These are phyloP conservation scores for Acanthamoeba triangularis DNA, from an alignment of 208 protist species.

Conservation along the genomic window DNA sequence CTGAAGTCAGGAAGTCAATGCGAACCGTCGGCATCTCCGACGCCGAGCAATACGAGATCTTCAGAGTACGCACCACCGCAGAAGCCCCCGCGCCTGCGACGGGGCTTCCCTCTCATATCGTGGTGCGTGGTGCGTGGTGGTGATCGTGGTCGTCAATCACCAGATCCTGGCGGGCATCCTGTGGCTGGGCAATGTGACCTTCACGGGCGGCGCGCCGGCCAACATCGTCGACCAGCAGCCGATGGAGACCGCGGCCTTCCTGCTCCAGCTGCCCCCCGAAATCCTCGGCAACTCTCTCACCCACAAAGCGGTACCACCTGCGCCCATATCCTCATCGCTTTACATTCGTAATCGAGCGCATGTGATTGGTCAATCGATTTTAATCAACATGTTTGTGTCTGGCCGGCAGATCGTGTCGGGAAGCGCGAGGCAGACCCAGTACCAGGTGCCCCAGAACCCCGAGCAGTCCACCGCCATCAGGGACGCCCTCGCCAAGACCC, in stretches of 20 bases:
- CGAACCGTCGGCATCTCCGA: constrained; percentile 73
- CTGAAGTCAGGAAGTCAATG: constrained; percentile 78
- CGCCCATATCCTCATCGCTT: not conserved
- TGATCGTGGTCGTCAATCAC: no score
- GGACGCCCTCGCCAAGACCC: constrained; percentile 96
- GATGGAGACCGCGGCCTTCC: constrained; percentile 82
- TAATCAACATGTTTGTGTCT: not conserved
- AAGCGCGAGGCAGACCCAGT: constrained; percentile 62
- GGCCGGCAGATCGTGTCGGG: constrained; percentile 16
- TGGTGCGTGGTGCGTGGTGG: no score
- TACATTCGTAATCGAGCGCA: no score
- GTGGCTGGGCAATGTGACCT: constrained; percentile 95
- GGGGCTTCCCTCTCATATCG: no score
- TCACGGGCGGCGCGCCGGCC: constrained; percentile 88
- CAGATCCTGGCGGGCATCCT: constrained; percentile 95
- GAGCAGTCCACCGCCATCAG: constrained; percentile 81
- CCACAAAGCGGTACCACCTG: constrained; percentile 23
- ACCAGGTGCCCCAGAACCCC: constrained; percentile 70
- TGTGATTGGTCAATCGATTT: no score
- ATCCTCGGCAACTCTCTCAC: constrained; percentile 61
- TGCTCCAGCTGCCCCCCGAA: constrained; percentile 67
- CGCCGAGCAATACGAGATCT: constrained; percentile 91
- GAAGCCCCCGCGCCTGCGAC: constrained; percentile 59
- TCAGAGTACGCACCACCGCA: constrained; percentile 92
- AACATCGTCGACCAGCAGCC: constrained; percentile 75